Evolutionary conservation across 805 yeast genomes (phyloP), one percentile per base, ranked within the genome.

Genomic region (Schwanniomyces polymorphus): DNA sequence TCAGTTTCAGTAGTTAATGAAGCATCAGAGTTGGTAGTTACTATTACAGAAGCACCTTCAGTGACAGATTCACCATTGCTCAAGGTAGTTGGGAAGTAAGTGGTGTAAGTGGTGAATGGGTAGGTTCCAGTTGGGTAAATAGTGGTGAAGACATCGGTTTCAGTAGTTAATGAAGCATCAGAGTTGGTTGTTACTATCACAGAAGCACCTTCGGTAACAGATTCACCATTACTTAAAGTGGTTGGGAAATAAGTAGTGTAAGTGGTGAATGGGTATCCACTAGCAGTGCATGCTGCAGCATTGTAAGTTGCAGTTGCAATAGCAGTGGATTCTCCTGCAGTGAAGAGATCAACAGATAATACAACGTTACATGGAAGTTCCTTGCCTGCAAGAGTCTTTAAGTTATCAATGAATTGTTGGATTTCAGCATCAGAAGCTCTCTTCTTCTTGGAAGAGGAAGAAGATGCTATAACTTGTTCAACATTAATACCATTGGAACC

Each of bases 151-250:
- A 11, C n/a, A 17, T 12, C 17, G 6, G 58, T 50, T 14, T 51
- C 42, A 16, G 60, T 54, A 39, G 43, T 40, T 38, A 49, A 46
- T 5, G 38, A 12, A 28, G 59, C 63, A 29, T 29, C 47, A 1
- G 56, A 41, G 42, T 57, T 43, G 27, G 60, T 53, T 10, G 57
- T 48, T 6, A 54, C 55, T 38, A 51, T 40, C 38, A 53, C 58
- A 11, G 43, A 50, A 26, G 50, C 60, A 14, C 56, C 45, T 17
- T 48, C 49, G 29, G 59, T 56, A 8, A 16, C 38, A 27, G 43
- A 31, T 17, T 43, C 25, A 5, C 60, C 60, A 43, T 49, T 52
- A 17, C 38, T 31, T 17, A 35, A 17, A 21, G 39, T 39, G 14
- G 31, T 47, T 21, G 50, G 45, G 37, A 29, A 35, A n/a, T 35